Evolutionary conservation across 225 moss, liverwort and hornwort genomes (phyloP), one percentile per base, ranked within the genome.

Genomic region (Rhytidiadelphus loreus): DNA sequence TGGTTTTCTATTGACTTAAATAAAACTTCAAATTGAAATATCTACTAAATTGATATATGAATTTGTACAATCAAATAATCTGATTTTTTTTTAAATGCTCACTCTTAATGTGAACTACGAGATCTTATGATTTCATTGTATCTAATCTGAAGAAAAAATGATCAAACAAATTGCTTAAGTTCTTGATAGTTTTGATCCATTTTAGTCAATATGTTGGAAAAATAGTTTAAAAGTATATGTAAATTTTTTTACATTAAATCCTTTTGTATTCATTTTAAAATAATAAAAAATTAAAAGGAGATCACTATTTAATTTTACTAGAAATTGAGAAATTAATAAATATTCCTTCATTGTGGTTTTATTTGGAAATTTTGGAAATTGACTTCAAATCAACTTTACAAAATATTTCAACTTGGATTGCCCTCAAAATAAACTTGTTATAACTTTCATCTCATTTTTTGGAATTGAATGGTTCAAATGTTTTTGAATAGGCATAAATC

Each of bases 171-270:
- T 50, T 50, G 50, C 50, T 14, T 13, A 50, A 50, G 50, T 50
- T 50, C 50, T n/a, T n/a, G n/a, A n/a, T n/a, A n/a, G n/a, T n/a
- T n/a, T n/a, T n/a, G n/a, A n/a, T n/a, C n/a, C n/a, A 77, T 55
- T n/a, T n/a, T 24, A 37, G 2, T 55, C 9, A 77, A 24, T 53
- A 53, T 53, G 6, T 24, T 55, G 55, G 1, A 77, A 37, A 76
- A 8, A 13, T 9, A 52, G 5, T 2, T 53, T 35, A 9, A 53
- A 0, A 22, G 3, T 53, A 9, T 6, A 14, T 32, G 2, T 22
- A 5, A 33, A 1, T 0, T 3, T 4, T 13, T 35, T 53, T 12
- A 19, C 0, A 23, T 15, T 35, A 35, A 5, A 35, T 0, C 1
- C 3, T 52, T 23, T 8, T 2, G 0, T 14, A 76, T 23, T 77